Evolutionary conservation across 371 early-diverging fungal genomes (phyloP).

Genomic region (Apophysomyces sp.): DNA sequence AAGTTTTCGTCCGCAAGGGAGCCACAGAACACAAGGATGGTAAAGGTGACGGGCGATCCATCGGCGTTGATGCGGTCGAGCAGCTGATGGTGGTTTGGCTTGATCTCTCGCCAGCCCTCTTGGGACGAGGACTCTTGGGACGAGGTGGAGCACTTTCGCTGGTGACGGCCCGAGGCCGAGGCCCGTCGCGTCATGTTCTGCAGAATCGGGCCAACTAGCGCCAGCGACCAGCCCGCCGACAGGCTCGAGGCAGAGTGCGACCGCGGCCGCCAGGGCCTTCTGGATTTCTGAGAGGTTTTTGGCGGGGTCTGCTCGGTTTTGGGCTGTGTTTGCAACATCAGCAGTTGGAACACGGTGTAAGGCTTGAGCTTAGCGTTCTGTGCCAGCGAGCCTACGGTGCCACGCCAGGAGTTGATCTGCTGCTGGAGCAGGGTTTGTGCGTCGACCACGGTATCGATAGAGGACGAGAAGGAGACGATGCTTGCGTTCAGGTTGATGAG

Average conservation of each 20-base stretch:
- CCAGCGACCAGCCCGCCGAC: slow-evolving; percentile 1
- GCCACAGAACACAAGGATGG: slow-evolving; percentile 35
- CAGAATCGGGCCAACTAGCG: not conserved
- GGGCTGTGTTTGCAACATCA: slow-evolving; percentile 6
- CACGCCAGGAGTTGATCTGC: not conserved
- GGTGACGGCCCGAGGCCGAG: not conserved
- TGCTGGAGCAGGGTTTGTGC: slow-evolving; percentile 2
- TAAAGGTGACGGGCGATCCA: slow-evolving; percentile 19
- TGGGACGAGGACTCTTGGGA: not conserved
- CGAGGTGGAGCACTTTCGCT: not conserved
- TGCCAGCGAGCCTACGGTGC: slow-evolving; percentile 22
- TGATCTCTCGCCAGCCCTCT: slow-evolving; percentile 36
- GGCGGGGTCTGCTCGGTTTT: not conserved
- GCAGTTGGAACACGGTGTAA: slow-evolving; percentile 28
- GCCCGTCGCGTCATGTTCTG: not conserved
- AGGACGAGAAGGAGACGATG: not conserved
- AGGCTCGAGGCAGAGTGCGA: not conserved
- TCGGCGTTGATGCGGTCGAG: slow-evolving; percentile 20
- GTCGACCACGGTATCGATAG: not conserved
- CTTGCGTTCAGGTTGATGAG: slow-evolving; percentile 8
- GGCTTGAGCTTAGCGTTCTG: slow-evolving; percentile 37
- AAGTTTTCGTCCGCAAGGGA: slow-evolving; percentile 17
- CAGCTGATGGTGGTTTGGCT: slow-evolving; percentile 25
- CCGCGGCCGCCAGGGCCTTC: slow-evolving; percentile 1
- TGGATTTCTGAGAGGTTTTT: not conserved